Base-by-base conservation (phyloP, 2,329 filamentous ascomycete species). In the Aspergillus sp. region DNA sequence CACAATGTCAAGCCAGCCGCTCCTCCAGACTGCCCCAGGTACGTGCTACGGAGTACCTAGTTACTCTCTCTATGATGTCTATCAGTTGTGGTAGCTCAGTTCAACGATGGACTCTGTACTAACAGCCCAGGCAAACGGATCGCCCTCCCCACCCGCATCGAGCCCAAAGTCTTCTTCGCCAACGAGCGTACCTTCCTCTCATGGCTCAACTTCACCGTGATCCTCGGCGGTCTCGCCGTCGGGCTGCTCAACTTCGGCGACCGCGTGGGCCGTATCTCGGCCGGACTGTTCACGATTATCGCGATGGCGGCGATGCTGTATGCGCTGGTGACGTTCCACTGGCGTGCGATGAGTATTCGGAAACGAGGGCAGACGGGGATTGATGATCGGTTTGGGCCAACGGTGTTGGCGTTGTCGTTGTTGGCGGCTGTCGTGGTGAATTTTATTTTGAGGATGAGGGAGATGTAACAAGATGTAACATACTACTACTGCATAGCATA, bases 111-210 rank as follows among this genome's bases (percentile, higher is more conserved):
- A 34, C 10, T 8, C 32, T 29, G 46, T 38, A 53, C 50, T 52
- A 56, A 34, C 7, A 4, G 27, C 33, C 7, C 60, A 95, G 91
- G 91, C 79, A 98, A 98, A 76, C 88, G 91, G 66, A 97, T 98
- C 67, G 91, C 93, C 62, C 88, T 98, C 55, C 93, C 93, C 48
- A 96, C 91, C 50, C 89, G 93, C 58, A 91, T 98, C 71, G 93
- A 98, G 72, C 93, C 93, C 61, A 98, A 98, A 74, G 93, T 98
- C 76, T 98, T 97, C 82, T 98, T 98, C 78, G 93, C 93, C 73
- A 98, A 98, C 78, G 93, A 98, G 75, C 88, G 93, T 54, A 98
- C 93, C 53, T 98, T 98, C 69, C 83, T 98, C 63, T 95, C 89
- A 71, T 98, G 93, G 93, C 87, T 98, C 64, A 98, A 98, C 80